A percentile compares a stretch with the other conserved stretches of the same genome.
Conservation (phyloP, 2,329 filamentous ascomycete species). For the Ceratocystis destructans region DNA sequence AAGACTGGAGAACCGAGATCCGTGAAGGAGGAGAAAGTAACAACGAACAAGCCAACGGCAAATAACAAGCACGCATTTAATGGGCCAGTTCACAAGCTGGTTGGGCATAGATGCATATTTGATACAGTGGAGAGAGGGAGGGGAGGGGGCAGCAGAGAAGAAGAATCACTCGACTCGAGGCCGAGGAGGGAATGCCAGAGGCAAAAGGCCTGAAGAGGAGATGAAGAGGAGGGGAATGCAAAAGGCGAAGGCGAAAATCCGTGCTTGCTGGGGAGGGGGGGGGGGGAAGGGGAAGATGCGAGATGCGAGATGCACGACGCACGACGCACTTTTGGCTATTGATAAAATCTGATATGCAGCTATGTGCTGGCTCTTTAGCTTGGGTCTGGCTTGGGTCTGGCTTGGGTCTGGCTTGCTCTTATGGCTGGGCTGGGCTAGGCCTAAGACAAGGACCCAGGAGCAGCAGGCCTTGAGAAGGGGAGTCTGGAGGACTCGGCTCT, state of each 20-base stretch:
- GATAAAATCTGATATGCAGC: constrained; percentile 3
- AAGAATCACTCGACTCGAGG: neutral
- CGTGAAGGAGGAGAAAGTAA: neutral
- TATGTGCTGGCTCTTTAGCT: neutral
- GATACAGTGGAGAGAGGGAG: constrained; percentile 7
- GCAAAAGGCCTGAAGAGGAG: neutral
- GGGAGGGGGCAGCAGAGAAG: neutral
- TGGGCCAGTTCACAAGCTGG: neutral
- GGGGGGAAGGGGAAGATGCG: neutral
- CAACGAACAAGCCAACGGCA: neutral
- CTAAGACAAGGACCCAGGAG: too few species aligned
- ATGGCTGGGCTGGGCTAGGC: neutral
- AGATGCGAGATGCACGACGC: neutral
- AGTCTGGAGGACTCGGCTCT: too few species aligned
- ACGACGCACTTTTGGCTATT: neutral
- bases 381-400: neutral
- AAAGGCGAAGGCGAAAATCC: neutral
- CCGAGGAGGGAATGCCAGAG: too few species aligned
- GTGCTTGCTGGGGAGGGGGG: neutral
- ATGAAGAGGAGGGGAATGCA: neutral
- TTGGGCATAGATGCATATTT: constrained; percentile 7
- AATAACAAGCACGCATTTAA: neutral
- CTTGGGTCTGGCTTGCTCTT: neutral
- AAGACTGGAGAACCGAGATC: neutral
- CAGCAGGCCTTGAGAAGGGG: too few species aligned